Evolutionary conservation across 1,284 basidiomycete species (phyloP), one percentile per base, ranked within the genome.

Genomic region (Phlebopus sp.): DNA sequence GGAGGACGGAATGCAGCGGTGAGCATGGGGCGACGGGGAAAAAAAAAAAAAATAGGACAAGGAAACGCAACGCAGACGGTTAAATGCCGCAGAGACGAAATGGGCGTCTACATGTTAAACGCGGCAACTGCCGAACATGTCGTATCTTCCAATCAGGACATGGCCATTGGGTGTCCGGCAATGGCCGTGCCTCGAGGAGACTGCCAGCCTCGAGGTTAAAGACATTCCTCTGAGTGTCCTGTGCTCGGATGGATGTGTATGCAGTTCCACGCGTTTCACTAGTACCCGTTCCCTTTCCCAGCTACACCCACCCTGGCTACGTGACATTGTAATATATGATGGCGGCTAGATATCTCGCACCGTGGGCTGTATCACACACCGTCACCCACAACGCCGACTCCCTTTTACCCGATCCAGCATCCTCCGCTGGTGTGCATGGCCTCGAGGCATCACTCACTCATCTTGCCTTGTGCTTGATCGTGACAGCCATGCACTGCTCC

Each of bases 371-470:
- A n/a, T n/a, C n/a, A n/a, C n/a, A n/a, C n/a, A n/a, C n/a, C n/a
- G n/a, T n/a, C n/a, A n/a, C n/a, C 23, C 15, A 23, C 42, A 43
- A 11, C 42, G 5, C 29, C 15, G 58, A 29, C 8, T 54, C 14
- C 17, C 52, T 4, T n/a, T 47, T 19, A 56, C 60, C 58, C 54
- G 39, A 63, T 48, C 1, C 5, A 52, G 50, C 27, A 1, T 25
- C 0, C 54, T 59, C 46, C 7, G 38, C 11, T 34, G 29, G 5
- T 25, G 23, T 51, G 35, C 44, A 27, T 40, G n/a, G 51, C 59
- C 59, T 61, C 57, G 55, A 65, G 63, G 59, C 54, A n/a, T n/a
- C 58, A 46, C n/a, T 45, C 57, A 60, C 60, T 59, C 45, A 59
- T 58, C 48, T 40, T 45, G 32, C 58, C 58, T 60, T 58, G 44